phyloP scores from a whole-genome alignment of 306 rosid genomes.

The Pyrus communis region DNA sequence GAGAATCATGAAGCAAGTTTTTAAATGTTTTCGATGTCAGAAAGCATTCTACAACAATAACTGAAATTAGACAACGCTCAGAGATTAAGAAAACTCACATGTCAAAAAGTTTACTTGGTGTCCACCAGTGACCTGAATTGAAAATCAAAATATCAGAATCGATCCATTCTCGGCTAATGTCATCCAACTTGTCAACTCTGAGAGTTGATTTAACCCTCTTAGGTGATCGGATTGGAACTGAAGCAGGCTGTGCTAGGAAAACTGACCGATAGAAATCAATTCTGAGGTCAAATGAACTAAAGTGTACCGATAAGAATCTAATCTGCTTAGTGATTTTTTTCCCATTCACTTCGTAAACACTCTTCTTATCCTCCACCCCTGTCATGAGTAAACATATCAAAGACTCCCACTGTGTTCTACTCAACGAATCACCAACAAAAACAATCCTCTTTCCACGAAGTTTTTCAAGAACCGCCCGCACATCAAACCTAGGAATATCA shows the following conservation, averaged over 20 bases:
- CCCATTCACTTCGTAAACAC: conserved; percentile 76
- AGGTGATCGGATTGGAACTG: conserved; percentile 47
- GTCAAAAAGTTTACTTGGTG: conserved; percentile 58
- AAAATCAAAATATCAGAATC: conserved; percentile 80
- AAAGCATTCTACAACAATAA: not conserved
- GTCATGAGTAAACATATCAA: conserved; percentile 73
- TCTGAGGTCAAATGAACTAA: conserved; percentile 46
- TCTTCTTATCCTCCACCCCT: conserved; percentile 67
- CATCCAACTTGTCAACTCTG: conserved; percentile 67
- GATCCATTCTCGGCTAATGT: conserved; percentile 67
- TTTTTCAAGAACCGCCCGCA: conserved; percentile 32
- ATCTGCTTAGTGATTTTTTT: conserved; percentile 57
- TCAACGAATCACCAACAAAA: conserved; percentile 84
- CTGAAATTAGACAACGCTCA: not conserved
- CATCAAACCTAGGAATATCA: conserved; percentile 66
- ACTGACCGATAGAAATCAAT: conserved; percentile 81
- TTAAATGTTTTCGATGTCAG: not conserved
- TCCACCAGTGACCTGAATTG: conserved; percentile 97
- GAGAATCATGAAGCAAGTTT: conserved; percentile 3
- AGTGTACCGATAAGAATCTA: conserved; percentile 55
- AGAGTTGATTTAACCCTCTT: conserved; percentile 63
- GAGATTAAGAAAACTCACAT: conserved; percentile 48
- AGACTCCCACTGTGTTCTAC: conserved; percentile 97
- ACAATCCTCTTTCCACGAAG: conserved; percentile 79
- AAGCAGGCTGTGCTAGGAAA: conserved; percentile 58